Conservation (phyloP, 2,329 filamentous ascomycete genomes). For the Aspergillus piperis region DNA sequence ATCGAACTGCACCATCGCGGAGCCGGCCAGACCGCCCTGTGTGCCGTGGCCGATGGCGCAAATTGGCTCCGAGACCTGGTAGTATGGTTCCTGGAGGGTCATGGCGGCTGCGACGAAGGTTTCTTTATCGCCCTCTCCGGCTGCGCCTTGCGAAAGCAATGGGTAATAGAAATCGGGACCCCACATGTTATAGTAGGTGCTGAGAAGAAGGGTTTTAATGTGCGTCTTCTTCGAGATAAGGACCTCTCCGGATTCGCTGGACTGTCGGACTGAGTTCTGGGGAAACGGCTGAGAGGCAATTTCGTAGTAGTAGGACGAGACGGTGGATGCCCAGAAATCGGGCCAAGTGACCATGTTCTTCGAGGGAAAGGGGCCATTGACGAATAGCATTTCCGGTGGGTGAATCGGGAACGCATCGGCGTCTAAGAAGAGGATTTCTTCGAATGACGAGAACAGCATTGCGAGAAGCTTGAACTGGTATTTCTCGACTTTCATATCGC, state of each 20-base stretch:
- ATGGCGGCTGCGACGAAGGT: slow-evolving; percentile 51
- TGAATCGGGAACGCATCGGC: slow-evolving; percentile 50
- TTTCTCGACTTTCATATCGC: slow-evolving; percentile 37
- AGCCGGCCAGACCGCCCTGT: slow-evolving; percentile 34
- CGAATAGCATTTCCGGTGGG: slow-evolving; percentile 46
- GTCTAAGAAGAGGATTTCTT: slow-evolving; percentile 53
- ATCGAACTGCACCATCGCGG: slow-evolving; percentile 43
- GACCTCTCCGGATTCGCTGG: slow-evolving; percentile 50
- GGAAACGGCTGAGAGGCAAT: slow-evolving; percentile 37
- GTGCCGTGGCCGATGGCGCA: slow-evolving; percentile 35
- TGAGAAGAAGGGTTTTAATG: slow-evolving; percentile 45
- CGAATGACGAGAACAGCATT: slow-evolving; percentile 53
- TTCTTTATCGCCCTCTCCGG: slow-evolving; percentile 55
- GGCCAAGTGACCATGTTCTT: slow-evolving; percentile 50
- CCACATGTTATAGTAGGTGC: slow-evolving; percentile 54
- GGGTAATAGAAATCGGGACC: slow-evolving; percentile 50
- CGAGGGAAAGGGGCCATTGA: slow-evolving; percentile 42
- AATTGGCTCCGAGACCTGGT: slow-evolving; percentile 44
- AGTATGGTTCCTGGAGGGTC: slow-evolving; percentile 42
- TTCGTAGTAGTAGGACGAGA: slow-evolving; percentile 41
- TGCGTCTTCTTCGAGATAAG: slow-evolving; percentile 49
- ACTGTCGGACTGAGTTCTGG: slow-evolving; percentile 27
- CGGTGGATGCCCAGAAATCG: slow-evolving; percentile 48
- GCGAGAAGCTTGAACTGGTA: slow-evolving; percentile 54
- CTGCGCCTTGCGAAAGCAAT: slow-evolving; percentile 49